These are phyloP conservation scores for Lachnellula occidentalis DNA, from an alignment of 2,329 filamentous ascomycete genomes.

Conservation along the genomic window DNA sequence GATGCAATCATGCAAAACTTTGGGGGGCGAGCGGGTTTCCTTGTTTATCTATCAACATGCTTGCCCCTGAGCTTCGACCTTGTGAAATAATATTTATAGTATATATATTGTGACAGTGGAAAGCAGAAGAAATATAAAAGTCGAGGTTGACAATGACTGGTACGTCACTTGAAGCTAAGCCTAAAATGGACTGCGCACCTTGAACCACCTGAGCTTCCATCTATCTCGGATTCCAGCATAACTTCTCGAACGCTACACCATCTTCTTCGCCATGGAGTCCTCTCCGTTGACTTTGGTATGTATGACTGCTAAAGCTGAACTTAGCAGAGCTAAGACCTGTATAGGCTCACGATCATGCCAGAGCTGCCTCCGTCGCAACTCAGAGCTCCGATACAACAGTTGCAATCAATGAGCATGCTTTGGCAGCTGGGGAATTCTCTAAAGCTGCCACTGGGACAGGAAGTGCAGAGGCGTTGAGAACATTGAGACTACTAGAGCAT, in stretches of 20 bases:
- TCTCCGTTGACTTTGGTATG: slow-evolving; percentile 61
- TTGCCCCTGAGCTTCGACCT: too few relatives aligned
- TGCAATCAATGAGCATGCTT: slow-evolving; percentile 81
- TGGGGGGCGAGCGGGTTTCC: too few relatives aligned
- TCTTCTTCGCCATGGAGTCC: slow-evolving; percentile 53
- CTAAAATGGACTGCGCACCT: background rate
- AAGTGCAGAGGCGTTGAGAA: slow-evolving; percentile 69
- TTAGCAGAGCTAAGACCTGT: slow-evolving; percentile 18
- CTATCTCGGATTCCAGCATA: background rate
- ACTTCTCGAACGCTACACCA: background rate
- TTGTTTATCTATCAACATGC: too few relatives aligned
- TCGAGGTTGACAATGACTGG: too few relatives aligned
- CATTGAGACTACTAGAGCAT: slow-evolving; percentile 76
- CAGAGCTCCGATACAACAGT: slow-evolving; percentile 66
- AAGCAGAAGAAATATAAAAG: too few relatives aligned
- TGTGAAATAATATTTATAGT: too few relatives aligned
- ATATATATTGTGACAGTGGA: too few relatives aligned
- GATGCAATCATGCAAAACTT: too few relatives aligned
- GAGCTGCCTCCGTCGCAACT: slow-evolving; percentile 71
- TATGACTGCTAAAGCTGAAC: background rate
- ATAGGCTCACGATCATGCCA: slow-evolving; percentile 83
- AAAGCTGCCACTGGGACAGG: slow-evolving; percentile 70
- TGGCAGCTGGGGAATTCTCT: slow-evolving; percentile 84
- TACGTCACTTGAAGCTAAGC: too few relatives aligned
- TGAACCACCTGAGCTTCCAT: background rate